These are phyloP conservation scores for Wickerhamiella occidentalis DNA, from an alignment of 805 yeast species.

Conservation along the genomic window DNA sequence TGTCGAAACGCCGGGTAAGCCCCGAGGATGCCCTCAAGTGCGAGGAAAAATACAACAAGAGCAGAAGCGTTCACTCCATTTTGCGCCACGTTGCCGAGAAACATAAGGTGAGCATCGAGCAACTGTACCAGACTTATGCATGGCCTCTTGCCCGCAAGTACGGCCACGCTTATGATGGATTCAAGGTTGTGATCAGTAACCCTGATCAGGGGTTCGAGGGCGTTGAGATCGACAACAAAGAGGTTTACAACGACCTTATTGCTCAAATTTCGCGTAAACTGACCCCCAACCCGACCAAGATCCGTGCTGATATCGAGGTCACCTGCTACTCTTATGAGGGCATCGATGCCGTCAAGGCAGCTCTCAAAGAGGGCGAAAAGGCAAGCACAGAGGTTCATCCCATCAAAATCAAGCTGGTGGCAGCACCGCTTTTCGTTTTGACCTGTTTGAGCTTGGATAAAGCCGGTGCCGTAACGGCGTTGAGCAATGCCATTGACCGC, in stretches of 20 bases:
- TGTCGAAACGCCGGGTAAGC: conserved; percentile 95
- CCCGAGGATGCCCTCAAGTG: conserved; percentile 94
- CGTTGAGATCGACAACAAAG: conserved; percentile 51
- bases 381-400: conserved; percentile 74
- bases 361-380: conserved; percentile 76
- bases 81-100: conserved; percentile 97
- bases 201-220: conserved; percentile 72
- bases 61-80: conserved; percentile 96
- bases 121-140: conserved; percentile 75
- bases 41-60: conserved; percentile 93
- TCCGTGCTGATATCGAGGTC: conserved; percentile 97
- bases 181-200: conserved; percentile 90
- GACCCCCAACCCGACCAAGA: conserved; percentile 95
- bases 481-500: conserved; percentile 67
- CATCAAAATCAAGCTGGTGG: conserved; percentile 87
- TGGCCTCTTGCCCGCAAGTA: conserved; percentile 95
- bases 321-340: conserved; percentile 97
- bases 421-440: conserved; percentile 91
- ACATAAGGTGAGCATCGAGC: conserved; percentile 76
- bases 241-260: conserved; percentile 71
- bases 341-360: conserved; percentile 88
- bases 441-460: conserved; percentile 90
- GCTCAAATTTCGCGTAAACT: conserved; percentile 81
- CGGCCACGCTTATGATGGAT: conserved; percentile 97
- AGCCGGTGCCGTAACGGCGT: conserved; percentile 67